These are phyloP conservation scores for Meira miltonrushii DNA, from an alignment of 1,284 basidiomycete genomes.

Conservation along the genomic window DNA sequence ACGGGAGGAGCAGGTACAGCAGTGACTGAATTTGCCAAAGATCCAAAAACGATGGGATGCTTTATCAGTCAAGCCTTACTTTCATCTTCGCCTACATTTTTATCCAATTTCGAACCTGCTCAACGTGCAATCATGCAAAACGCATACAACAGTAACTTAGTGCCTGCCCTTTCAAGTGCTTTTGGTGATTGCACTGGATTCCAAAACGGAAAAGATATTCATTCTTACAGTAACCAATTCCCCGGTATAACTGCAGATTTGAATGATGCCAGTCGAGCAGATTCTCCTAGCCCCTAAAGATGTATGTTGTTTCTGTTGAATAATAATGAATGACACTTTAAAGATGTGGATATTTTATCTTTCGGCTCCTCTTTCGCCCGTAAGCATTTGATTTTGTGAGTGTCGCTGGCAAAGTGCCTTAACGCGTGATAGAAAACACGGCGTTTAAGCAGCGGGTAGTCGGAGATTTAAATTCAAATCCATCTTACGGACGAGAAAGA, in stretches of 20 bases:
- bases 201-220: background rate
- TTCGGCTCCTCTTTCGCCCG: too few relatives aligned
- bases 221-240: background rate
- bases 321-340: too few relatives aligned
- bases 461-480: too few relatives aligned
- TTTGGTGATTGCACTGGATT: background rate
- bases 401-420: too few relatives aligned
- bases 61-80: constrained; percentile 8
- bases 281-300: constrained; percentile 1
- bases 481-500: too few relatives aligned
- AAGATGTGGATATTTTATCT: too few relatives aligned
- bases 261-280: constrained; percentile 2
- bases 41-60: constrained; percentile 12
- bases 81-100: background rate
- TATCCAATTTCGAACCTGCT: constrained; percentile 2
- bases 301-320: too few relatives aligned
- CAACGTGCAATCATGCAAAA: background rate
- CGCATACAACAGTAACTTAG: background rate
- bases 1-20: constrained; percentile 10
- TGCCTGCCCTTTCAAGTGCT: background rate
- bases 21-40: background rate
- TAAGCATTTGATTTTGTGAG: too few relatives aligned
- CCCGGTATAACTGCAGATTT: background rate
- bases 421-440: too few relatives aligned
- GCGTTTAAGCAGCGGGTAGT: too few relatives aligned